Conservation (phyloP, 2,329 filamentous ascomycete species). For the Cladobotryum mycophilum region DNA sequence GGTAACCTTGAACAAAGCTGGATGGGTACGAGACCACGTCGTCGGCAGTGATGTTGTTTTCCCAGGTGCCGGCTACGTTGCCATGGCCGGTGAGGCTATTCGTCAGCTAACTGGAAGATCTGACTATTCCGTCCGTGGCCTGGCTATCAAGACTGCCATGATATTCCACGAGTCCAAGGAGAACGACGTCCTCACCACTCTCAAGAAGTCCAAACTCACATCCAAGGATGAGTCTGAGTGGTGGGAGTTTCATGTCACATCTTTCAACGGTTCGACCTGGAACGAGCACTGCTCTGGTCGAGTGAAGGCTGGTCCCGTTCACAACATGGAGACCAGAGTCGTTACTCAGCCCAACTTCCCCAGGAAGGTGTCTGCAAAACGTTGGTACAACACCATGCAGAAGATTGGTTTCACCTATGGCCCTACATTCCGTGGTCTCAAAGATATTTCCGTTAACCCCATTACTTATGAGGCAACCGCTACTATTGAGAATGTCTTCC, state of each 20-base stretch:
- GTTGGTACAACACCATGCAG: slow-evolving; percentile 11
- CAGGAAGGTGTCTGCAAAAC: slow-evolving; percentile 1
- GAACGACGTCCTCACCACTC: neutral
- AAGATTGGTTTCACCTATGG: slow-evolving; percentile 10
- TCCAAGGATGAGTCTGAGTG: neutral
- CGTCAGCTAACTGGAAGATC: neutral
- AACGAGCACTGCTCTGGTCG: slow-evolving; percentile 3
- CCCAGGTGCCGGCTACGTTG: slow-evolving; percentile 4
- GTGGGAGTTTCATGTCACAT: neutral
- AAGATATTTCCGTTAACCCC: neutral
- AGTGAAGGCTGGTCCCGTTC: neutral
- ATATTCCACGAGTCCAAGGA: neutral
- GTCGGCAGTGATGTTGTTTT: neutral
- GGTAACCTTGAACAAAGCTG: neutral
- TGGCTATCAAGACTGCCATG: neutral
- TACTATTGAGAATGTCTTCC: neutral
- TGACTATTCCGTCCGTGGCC: neutral
- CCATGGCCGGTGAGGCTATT: slow-evolving; percentile 7
- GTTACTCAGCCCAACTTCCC: neutral
- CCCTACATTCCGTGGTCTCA: slow-evolving; percentile 7
- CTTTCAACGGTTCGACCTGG: neutral
- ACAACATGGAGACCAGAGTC: neutral
- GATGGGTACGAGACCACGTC: slow-evolving; percentile 4
- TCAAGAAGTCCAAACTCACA: neutral
- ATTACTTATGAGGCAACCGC: neutral